Evolutionary conservation across 768 basidiomycete species (phyloP).

Genomic region (Serendipita vermifera): DNA sequence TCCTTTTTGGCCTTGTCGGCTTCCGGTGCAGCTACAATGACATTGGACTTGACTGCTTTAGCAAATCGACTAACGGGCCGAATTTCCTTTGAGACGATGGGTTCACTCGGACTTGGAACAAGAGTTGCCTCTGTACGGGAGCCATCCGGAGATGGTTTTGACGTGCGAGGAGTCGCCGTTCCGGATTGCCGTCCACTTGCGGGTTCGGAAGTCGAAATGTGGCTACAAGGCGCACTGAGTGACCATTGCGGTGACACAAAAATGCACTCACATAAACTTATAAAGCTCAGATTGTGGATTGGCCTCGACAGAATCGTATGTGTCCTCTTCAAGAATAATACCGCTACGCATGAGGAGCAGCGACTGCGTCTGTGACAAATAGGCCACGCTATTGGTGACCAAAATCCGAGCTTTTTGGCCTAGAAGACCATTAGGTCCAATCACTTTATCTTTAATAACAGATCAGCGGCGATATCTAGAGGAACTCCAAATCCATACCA

Average conservation of each 20-base stretch:
- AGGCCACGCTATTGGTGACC: slow-evolving; percentile 82
- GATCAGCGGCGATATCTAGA: slow-evolving; percentile 8
- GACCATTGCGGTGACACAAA: neutral
- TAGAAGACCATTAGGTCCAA: slow-evolving; percentile 73
- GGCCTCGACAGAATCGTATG: slow-evolving; percentile 45
- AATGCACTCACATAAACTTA: slow-evolving; percentile 53
- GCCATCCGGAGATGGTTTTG: slow-evolving; percentile 16
- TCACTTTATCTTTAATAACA: slow-evolving; percentile 53
- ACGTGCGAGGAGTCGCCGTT: slow-evolving; percentile 34
- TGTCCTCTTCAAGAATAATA: slow-evolving; percentile 63
- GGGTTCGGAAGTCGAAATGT: neutral
- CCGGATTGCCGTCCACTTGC: slow-evolving; percentile 29
- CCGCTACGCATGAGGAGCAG: slow-evolving; percentile 67
- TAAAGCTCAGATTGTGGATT: slow-evolving; percentile 53
- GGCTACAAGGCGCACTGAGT: neutral
- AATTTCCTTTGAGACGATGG: neutral
- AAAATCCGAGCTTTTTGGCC: slow-evolving; percentile 72
- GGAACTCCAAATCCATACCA: slow-evolving; percentile 29
- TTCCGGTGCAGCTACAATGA: slow-evolving; percentile 12
- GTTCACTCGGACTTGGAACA: neutral
- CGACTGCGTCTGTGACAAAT: slow-evolving; percentile 62
- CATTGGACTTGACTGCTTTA: neutral
- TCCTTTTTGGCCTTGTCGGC: slow-evolving; percentile 47
- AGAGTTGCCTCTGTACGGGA: slow-evolving; percentile 8
- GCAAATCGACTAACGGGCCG: neutral